phyloP scores from a whole-genome alignment of 2,329 filamentous ascomycete genomes.

The Exophiala sideris region DNA sequence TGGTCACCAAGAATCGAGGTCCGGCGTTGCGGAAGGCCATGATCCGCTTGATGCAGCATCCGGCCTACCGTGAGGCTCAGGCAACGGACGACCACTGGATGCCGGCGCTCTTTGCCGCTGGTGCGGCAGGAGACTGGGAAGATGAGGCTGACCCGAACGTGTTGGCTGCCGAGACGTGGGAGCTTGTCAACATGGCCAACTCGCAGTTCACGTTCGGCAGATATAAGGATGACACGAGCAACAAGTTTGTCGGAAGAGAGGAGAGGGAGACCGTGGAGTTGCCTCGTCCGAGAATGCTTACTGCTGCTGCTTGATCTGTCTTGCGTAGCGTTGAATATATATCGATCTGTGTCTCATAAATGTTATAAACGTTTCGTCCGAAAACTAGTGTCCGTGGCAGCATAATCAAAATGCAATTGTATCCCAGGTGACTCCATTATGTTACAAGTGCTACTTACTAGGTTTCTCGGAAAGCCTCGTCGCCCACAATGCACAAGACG shows the following conservation, averaged over 20 bases:
- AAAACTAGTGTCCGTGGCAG: too few relatives aligned
- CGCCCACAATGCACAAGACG: too few relatives aligned
- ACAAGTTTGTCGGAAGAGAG: background rate
- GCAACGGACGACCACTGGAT: constrained; percentile 70
- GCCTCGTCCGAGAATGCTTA: background rate
- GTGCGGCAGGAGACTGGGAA: constrained; percentile 49
- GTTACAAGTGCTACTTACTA: background rate
- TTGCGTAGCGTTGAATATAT: background rate
- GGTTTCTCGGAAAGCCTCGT: background rate
- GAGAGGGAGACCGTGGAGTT: background rate
- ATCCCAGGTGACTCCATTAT: background rate
- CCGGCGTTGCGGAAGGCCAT: constrained; percentile 54
- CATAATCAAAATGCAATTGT: too few relatives aligned
- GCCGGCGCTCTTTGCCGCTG: constrained; percentile 62
- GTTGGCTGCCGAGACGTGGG: constrained; percentile 62
- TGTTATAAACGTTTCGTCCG: too few relatives aligned
- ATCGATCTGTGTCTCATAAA: background rate
- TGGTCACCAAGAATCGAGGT: constrained; percentile 53
- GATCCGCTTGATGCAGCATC: constrained; percentile 66
- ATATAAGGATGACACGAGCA: constrained; percentile 29
- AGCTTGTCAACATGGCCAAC: constrained; percentile 62
- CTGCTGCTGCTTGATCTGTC: background rate
- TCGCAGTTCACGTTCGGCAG: constrained; percentile 56
- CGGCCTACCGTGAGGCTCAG: constrained; percentile 63
- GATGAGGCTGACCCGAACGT: constrained; percentile 44